A percentile compares a stretch with the other conserved stretches of the same genome.
These are phyloP conservation scores for Arthrobotrys iridis DNA, from an alignment of 2,329 filamentous ascomycete species.

Conservation along the genomic window DNA sequence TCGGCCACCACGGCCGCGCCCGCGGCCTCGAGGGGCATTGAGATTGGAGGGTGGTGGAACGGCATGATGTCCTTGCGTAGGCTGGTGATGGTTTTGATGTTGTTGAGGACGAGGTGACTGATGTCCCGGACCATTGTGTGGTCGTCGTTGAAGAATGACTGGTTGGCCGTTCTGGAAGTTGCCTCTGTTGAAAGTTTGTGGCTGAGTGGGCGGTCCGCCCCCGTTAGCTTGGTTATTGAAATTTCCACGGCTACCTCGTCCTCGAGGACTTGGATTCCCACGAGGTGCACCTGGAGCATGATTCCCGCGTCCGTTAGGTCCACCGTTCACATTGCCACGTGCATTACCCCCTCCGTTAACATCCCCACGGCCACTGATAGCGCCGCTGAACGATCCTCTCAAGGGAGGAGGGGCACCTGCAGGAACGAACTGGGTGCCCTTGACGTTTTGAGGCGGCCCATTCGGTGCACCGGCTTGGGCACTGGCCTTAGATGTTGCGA, in stretches of 20 bases:
- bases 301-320: conserved; percentile 11
- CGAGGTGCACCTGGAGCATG: conserved; percentile 23
- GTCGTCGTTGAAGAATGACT: conserved; percentile 44
- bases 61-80: conserved; percentile 31
- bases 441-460: conserved; percentile 65
- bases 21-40: conserved; percentile 42
- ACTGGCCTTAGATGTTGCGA: conserved; percentile 72
- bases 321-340: conserved; percentile 43
- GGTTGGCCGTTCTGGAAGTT: conserved; percentile 35
- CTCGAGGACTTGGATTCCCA: conserved; percentile 57
- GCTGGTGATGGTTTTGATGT: conserved; percentile 22
- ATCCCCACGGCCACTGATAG: conserved; percentile 63
- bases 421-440: conserved; percentile 71
- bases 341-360: conserved; percentile 25
- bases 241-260: conserved; percentile 61
- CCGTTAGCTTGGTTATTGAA: conserved; percentile 7
- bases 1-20: conserved; percentile 52
- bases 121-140: conserved; percentile 33
- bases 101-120: conserved; percentile 25
- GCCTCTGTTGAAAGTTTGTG: conserved; percentile 33
- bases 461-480: conserved; percentile 65
- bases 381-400: conserved; percentile 69
- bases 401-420: conserved; percentile 68
- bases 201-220: conserved; percentile 18
- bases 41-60: conserved; percentile 41